Evolutionary conservation across 352 stramenopile genomes (phyloP).

Genomic region (Pythium plurisporium): DNA sequence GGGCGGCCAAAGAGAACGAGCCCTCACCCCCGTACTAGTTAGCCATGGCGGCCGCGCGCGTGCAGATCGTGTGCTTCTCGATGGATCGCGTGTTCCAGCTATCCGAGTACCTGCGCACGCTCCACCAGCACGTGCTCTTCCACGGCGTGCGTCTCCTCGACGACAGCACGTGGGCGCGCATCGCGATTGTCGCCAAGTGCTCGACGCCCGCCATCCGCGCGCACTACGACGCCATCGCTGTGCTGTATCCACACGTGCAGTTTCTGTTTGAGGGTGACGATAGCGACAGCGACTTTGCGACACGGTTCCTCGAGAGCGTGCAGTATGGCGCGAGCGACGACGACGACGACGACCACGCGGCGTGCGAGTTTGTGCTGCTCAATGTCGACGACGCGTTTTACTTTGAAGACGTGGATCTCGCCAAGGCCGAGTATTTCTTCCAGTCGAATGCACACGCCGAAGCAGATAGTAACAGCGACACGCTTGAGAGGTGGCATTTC

Average conservation of each 20-base stretch:
- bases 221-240: constrained; percentile 32
- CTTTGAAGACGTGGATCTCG: constrained; percentile 44
- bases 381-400: constrained; percentile 63
- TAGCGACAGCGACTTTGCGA: constrained; percentile 23
- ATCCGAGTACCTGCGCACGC: constrained; percentile 47
- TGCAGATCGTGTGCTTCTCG: constrained; percentile 58
- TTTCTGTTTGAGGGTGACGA: constrained; percentile 35
- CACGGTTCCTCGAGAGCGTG: constrained; percentile 27
- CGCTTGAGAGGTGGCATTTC: constrained; percentile 29
- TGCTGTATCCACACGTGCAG: constrained; percentile 26
- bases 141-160: constrained; percentile 21
- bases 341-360: neutral
- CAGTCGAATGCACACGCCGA: neutral
- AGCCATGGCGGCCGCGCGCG: constrained; percentile 18
- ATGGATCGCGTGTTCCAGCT: constrained; percentile 65
- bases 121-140: constrained; percentile 30
- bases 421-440: constrained; percentile 24
- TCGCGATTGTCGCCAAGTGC: constrained; percentile 36
- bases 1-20: neutral
- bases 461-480: neutral
- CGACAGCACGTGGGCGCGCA: constrained; percentile 23
- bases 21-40: too few species aligned
- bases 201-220: constrained; percentile 26
- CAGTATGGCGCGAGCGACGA: neutral
- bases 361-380: constrained; percentile 31